These are phyloP conservation scores for Odonthalia washingtoniensis DNA, from an alignment of 31 red algal genomes.

Conservation along the genomic window DNA sequence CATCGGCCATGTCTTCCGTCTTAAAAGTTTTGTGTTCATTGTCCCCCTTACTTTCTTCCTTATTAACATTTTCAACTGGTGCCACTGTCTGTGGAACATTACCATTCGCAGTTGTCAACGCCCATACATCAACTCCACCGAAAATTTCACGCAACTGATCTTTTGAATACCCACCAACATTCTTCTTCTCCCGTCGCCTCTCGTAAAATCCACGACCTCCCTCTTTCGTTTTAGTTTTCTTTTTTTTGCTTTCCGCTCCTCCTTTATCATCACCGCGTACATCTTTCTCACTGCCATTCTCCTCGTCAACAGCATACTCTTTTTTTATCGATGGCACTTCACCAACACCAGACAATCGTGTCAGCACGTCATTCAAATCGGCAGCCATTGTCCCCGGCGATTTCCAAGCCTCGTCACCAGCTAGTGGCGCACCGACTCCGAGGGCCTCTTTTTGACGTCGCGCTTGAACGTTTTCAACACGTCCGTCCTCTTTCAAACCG, in stretches of 20 bases:
- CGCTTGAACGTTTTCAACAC: slow-evolving; percentile 25
- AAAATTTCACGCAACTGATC: slow-evolving; percentile 68
- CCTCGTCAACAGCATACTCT: not conserved
- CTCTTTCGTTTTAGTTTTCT: too few relatives aligned
- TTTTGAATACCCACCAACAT: slow-evolving; percentile 58
- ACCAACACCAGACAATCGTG: slow-evolving; percentile 25
- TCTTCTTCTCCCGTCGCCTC: slow-evolving; percentile 52
- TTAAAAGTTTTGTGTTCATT: too few relatives aligned
- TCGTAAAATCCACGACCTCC: slow-evolving; percentile 45
- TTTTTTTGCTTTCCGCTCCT: too few relatives aligned
- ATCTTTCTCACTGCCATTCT: too few relatives aligned
- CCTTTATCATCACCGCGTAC: too few relatives aligned
- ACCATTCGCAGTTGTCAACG: too few relatives aligned
- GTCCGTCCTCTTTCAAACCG: slow-evolving; percentile 57
- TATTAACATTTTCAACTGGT: not conserved
- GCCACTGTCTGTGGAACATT: too few relatives aligned
- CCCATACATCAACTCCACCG: slow-evolving; percentile 48
- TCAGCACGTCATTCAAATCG: slow-evolving; percentile 55
- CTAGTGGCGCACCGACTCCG: slow-evolving; percentile 27
- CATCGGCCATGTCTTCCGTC: not conserved
- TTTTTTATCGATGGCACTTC: not conserved
- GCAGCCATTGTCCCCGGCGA: slow-evolving; percentile 47
- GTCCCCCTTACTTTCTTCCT: not conserved
- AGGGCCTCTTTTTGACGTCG: slow-evolving; percentile 30
- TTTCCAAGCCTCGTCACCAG: slow-evolving; percentile 36